Base-by-base conservation (phyloP, 805 yeast species). In the Starmera amethionina region DNA sequence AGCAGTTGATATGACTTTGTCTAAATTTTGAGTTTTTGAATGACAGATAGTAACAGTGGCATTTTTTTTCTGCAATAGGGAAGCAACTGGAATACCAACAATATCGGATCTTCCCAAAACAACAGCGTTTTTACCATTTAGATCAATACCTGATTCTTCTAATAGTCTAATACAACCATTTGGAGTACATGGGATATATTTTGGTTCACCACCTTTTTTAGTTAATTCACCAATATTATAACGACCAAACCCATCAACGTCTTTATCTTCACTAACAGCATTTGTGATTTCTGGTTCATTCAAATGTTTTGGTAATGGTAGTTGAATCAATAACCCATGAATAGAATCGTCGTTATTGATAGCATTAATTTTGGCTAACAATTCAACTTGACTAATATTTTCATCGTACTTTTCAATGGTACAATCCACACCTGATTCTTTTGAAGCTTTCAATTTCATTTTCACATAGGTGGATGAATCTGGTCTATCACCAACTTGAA, bases 81-180 rank as follows among this genome's bases (percentile, higher is more conserved):
- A 73, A 34, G 90, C 77, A 42, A 83, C 76, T 33, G 95, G 95
- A 40, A 79, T 74, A 45, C 95, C 95, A 28, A 84, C 95, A 48
- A 84, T 84, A 60, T 84, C 90, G 32, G 89, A 81, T 63, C 95
- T 73, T 37, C 95, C 95, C 46, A 84, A 64, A 18, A 84, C 88
- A 34, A 84, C 93, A n/a, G 89, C 90, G 52, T 76, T 71, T 44
- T 79, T 72, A 46, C 93, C 93, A 29, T 64, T 56, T 36, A 83
- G 56, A 8, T 64, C 59, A 18, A 81, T 72, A 15, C 75, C 72
- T 29, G 82, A 68, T 46, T 73, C 69, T 47, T 74, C 63, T 43
- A 84, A 64, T 46, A 84, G 64, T 52, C 75, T 73, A 62, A 84
- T 72, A 50, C 82, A 77, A 25, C 94, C 95, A 59, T 81, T 73